Evolutionary conservation across 169 alveolate genomes (phyloP), one percentile per base, ranked within the genome.

Genomic region (Plasmodium coatneyi): DNA sequence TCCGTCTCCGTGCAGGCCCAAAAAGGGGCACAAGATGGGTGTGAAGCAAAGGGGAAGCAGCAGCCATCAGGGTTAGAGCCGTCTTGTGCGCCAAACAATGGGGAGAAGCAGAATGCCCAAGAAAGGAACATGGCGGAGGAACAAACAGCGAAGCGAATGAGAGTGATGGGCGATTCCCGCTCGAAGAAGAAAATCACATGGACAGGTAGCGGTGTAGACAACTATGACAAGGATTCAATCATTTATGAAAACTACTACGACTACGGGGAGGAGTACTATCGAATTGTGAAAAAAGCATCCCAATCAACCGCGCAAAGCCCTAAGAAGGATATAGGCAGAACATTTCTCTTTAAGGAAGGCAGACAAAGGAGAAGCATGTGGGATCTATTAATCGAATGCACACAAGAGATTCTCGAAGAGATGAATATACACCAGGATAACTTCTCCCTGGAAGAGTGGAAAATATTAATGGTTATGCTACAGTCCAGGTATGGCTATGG

Each of bases 361-460:
- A 95, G 87, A n/a, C 10, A 74, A 80, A 84, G 95, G 60, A 92
- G 92, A 80, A 91, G 96, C 39, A 84, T 96, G 84, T 96, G 97
- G 97, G 97, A 96, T 83, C 83, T 96, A 34, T 92, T 95, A 72
- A 89, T 95, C 78, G 96, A 92, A 92, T 91, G 96, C 30, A 81
- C 92, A 74, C 80, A 89, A 28, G 96, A 96, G 76, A 71, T 96
- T 28, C 83, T 96, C 60, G 34, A 81, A 19, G 97, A 96, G 79
- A 87, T 92, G 92, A 12, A 72, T 39, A 16, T 92, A 25, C 71
- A 84, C 39, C 82, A 78, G 49, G 30, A 41, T 3, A 83, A 92
- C 71, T 84, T 74, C 34, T 79, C 95, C 6, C 49, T 92, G 4
- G 95, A 84, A 49, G 95, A 83, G 36, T 83, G 95, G 92, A 83